phyloP scores from a whole-genome alignment of 2,329 filamentous ascomycete genomes.

The Rhynchosporium graminicola region DNA sequence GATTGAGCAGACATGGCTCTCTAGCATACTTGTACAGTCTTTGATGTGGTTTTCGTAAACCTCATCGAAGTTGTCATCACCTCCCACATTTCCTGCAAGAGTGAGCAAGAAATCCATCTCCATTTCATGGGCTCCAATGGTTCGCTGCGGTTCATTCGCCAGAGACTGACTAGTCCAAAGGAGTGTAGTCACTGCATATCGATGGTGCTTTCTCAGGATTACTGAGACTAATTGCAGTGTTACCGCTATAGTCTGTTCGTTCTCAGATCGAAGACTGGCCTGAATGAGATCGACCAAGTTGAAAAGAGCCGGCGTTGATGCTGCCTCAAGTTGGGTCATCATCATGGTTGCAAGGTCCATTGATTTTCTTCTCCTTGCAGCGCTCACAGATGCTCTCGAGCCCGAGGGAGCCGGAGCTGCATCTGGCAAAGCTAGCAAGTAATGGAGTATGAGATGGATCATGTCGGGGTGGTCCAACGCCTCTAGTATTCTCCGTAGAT shows the following conservation, averaged over 20 bases:
- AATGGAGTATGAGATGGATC: conserved; percentile 90
- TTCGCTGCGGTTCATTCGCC: conserved; percentile 58
- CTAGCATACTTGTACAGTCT: conserved; percentile 68
- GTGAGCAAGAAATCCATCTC: conserved; percentile 72
- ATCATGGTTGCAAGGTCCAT: conserved; percentile 82
- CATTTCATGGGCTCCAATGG: conserved; percentile 71
- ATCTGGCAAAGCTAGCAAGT: conserved; percentile 81
- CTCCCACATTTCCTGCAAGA: conserved; percentile 68
- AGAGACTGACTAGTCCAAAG: conserved; percentile 65
- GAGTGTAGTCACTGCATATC: conserved; percentile 78
- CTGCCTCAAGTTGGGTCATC: conserved; percentile 70
- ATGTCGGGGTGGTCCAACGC: conserved; percentile 91
- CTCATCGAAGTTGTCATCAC: conserved; percentile 69
- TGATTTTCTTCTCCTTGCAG: conserved; percentile 80
- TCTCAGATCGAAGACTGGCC: conserved; percentile 79
- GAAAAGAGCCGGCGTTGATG: conserved; percentile 82
- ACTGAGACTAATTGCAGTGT: conserved; percentile 85
- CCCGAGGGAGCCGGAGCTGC: conserved; percentile 38
- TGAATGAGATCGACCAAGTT: conserved; percentile 90
- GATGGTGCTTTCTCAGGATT: conserved; percentile 83
- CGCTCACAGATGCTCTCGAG: conserved; percentile 58
- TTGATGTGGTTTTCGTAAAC: conserved; percentile 71
- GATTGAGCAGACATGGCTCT: conserved; percentile 72
- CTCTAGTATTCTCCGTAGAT: conserved; percentile 86
- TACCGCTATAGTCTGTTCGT: conserved; percentile 85